phyloP scores from a whole-genome alignment of 306 rosid species.

The Fragaria nilgerrensis region DNA sequence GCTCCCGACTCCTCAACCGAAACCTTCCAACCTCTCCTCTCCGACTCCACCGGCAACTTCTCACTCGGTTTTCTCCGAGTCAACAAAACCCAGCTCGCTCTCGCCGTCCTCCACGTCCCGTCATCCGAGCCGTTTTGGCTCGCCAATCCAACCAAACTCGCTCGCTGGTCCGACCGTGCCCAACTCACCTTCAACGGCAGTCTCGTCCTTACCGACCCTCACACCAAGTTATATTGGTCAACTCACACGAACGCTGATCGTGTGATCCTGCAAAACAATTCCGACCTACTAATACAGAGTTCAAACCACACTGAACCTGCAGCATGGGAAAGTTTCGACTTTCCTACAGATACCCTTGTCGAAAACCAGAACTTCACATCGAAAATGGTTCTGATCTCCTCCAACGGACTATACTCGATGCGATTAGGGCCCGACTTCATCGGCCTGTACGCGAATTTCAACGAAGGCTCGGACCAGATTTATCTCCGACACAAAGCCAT shows the following conservation, averaged over 20 bases:
- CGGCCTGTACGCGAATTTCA: conserved; percentile 48
- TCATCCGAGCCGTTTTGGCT: conserved; percentile 68
- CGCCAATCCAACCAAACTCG: conserved; percentile 42
- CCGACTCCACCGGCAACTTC: conserved; percentile 55
- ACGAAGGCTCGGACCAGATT: conserved; percentile 26
- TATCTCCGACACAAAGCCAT: conserved; percentile 62
- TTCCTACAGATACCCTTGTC: conserved; percentile 66
- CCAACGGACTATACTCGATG: conserved; percentile 46
- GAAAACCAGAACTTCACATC: conserved; percentile 66
- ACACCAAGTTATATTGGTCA: conserved; percentile 53
- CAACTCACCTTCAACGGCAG: conserved; percentile 70
- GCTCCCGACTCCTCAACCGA: conserved; percentile 40
- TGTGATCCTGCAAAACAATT: conserved; percentile 53
- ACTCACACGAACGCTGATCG: conserved; percentile 47
- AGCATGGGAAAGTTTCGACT: conserved; percentile 78
- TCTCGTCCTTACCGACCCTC: conserved; percentile 51
- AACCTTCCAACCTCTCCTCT: conserved; percentile 62
- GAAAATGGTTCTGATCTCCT: conserved; percentile 41
- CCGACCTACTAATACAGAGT: conserved; percentile 53
- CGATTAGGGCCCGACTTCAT: conserved; percentile 53
- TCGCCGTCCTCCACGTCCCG: conserved; percentile 61
- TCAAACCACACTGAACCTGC: background rate
- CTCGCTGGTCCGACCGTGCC: conserved; percentile 56
- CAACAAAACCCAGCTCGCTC: conserved; percentile 44
- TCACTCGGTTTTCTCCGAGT: conserved; percentile 79